phyloP scores from a whole-genome alignment of 2,329 filamentous ascomycete genomes.

The Aspergillus felis region DNA sequence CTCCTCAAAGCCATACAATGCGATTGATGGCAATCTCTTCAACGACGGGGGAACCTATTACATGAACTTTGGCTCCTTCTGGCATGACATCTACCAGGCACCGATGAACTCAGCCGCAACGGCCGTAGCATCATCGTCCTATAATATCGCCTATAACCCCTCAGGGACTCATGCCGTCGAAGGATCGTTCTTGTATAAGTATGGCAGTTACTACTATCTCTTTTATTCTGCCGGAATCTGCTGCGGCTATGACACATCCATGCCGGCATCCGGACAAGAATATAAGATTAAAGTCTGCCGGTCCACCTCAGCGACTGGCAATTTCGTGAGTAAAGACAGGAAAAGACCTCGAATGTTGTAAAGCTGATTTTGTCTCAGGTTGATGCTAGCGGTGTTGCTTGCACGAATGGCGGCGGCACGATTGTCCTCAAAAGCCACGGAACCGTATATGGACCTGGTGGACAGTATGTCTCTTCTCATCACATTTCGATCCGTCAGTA shows the following conservation, averaged over 20 bases:
- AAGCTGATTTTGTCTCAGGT: slow-evolving; percentile 22
- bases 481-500: background rate
- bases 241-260: slow-evolving; percentile 53
- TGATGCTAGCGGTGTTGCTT: slow-evolving; percentile 53
- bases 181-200: slow-evolving; percentile 54
- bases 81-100: slow-evolving; percentile 61
- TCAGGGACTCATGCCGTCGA: slow-evolving; percentile 53
- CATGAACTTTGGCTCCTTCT: slow-evolving; percentile 66
- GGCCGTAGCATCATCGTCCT: slow-evolving; percentile 30
- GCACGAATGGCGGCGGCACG: slow-evolving; percentile 56
- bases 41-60: slow-evolving; percentile 41
- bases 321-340: slow-evolving; percentile 43
- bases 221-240: slow-evolving; percentile 61
- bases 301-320: slow-evolving; percentile 49
- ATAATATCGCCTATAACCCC: slow-evolving; percentile 54
- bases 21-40: slow-evolving; percentile 58
- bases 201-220: slow-evolving; percentile 59
- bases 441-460: slow-evolving; percentile 61
- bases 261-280: slow-evolving; percentile 55
- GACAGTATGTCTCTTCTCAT: slow-evolving; percentile 49
- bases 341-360: background rate
- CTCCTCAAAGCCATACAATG: slow-evolving; percentile 49
- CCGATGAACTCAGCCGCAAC: slow-evolving; percentile 40
- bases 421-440: slow-evolving; percentile 58
- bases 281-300: slow-evolving; percentile 65